Evolutionary conservation across 1,284 basidiomycete genomes (phyloP), one percentile per base, ranked within the genome.

Genomic region (Mycosarcoma maydis): DNA sequence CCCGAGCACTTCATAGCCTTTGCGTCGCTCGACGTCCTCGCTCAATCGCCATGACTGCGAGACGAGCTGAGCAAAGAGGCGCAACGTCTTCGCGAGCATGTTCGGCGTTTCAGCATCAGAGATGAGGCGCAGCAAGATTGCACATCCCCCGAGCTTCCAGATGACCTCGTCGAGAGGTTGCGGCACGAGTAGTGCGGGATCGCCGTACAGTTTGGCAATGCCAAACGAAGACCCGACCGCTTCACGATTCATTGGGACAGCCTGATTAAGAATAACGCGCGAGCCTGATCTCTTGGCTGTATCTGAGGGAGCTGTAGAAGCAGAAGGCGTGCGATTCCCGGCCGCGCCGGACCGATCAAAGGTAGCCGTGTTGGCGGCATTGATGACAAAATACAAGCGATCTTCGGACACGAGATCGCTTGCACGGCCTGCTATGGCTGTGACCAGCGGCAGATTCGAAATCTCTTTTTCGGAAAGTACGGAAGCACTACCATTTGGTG

Each of bases 61-160:
- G 33, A 95, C 82, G 6, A 90, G 87, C 74, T 94, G 90, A 6
- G 88, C 86, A 30, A 96, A 83, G 20, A 96, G 87, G 4, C 87
- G 84, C 14, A 95, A 82, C 0, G 91, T 86, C 24, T 88, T 84
- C 0, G 88, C 89, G 4, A 96, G 81, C 72, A 93, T 89, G 62
- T 89, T 89, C 0, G 88, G 81, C 1, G 87, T 91, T 86, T 55
- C 32, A 16, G 73, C 39, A 9, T 56, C 50, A 13, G 55, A 32
- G 32, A 97, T 86, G 50, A 97, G 82, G 58, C 88, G 86, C 70
- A 97, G 83, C 1, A 89, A 84, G 19, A 94, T 85, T 4, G 89
- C 87, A 2, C 90, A 88, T 2, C 94, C 94, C 1, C 93, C 94
- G 41, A 92, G 87, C 71, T 88, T 88, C 88, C 91, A 92, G 48